phyloP scores from a whole-genome alignment of 2,329 filamentous ascomycete species.

The Neocucurbitaria cava region DNA sequence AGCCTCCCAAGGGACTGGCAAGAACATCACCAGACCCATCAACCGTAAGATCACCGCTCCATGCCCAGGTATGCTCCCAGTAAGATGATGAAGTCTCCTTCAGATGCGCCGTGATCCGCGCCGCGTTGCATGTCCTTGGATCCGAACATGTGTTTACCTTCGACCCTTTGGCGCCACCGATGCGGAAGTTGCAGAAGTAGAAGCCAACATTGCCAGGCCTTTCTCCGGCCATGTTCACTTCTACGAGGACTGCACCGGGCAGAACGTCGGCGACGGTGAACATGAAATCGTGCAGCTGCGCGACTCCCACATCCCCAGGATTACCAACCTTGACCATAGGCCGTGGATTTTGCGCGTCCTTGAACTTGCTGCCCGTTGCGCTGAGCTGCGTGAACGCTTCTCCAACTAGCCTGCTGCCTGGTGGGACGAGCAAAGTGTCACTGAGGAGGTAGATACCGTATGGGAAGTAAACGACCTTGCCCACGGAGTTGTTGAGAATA shows the following conservation, averaged over 20 bases:
- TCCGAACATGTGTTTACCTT: too few relatives aligned
- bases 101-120: too few relatives aligned
- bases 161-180: constrained; percentile 79
- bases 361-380: constrained; percentile 20
- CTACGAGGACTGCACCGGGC: constrained; percentile 70
- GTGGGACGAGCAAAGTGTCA: constrained; percentile 21
- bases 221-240: constrained; percentile 67
- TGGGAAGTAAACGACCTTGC: constrained; percentile 30
- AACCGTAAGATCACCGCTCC: too few relatives aligned
- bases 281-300: constrained; percentile 27
- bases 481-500: constrained; percentile 67
- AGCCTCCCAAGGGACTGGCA: too few relatives aligned
- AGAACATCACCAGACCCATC: too few relatives aligned
- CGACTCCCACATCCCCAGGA: constrained; percentile 20
- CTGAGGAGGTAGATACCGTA: constrained; percentile 25
- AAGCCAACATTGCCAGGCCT: constrained; percentile 10
- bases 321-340: constrained; percentile 24
- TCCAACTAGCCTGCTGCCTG: constrained; percentile 19
- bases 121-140: too few relatives aligned
- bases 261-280: constrained; percentile 59
- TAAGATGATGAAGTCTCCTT: too few relatives aligned
- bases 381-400: constrained; percentile 23
- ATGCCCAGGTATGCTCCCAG: too few relatives aligned
- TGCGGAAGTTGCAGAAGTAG: constrained; percentile 22
- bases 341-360: constrained; percentile 16